phyloP scores from a whole-genome alignment of 345 rosid genomes.

The Durio zibethinus region DNA sequence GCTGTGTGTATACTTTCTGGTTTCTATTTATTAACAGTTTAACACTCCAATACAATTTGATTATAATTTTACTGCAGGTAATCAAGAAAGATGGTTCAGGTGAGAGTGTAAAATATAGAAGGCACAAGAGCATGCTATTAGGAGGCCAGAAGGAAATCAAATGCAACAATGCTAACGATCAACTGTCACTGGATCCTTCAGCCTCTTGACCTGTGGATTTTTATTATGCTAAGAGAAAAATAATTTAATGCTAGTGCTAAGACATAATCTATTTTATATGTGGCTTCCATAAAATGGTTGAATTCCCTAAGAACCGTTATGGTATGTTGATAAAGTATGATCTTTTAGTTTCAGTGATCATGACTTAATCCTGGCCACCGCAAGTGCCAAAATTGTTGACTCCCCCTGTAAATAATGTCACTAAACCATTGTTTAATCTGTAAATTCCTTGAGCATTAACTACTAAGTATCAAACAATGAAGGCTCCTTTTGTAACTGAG shows the following conservation, averaged over 20 bases:
- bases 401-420: conserved; percentile 4
- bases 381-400: no score
- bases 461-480: neutral
- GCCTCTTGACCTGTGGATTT: neutral
- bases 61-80: conserved; percentile 27
- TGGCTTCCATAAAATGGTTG: neutral
- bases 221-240: neutral
- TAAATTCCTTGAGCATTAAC: neutral
- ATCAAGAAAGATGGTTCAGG: conserved; percentile 33
- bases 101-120: conserved; percentile 31
- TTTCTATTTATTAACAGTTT: neutral
- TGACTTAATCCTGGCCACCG: no score
- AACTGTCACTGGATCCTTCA: neutral
- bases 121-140: conserved; percentile 28
- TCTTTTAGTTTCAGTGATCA: no score
- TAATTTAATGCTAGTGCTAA: neutral
- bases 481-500: neutral
- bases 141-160: conserved; percentile 29
- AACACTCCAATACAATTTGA: neutral
- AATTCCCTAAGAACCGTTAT: no score
- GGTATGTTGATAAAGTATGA: no score
- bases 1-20: neutral
- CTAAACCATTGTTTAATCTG: conserved; percentile 3
- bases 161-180: conserved; percentile 21
- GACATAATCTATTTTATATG: neutral